Evolutionary conservation across 2,329 filamentous ascomycete species (phyloP).

Genomic region (Fusarium clavum): DNA sequence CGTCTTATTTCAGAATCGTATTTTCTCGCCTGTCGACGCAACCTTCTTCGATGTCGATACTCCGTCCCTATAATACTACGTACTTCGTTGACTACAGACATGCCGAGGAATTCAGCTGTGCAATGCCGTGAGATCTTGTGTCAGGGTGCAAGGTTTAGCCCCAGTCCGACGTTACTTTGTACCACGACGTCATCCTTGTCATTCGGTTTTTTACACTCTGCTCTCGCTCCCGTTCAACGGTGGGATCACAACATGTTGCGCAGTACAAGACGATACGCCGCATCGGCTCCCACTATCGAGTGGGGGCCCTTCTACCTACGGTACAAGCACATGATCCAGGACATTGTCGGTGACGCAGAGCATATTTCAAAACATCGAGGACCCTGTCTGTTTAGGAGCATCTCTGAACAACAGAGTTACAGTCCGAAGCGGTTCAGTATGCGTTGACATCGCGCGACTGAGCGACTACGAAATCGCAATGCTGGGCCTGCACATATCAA

Average conservation of each 20-base stretch:
- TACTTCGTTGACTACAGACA: constrained; percentile 26
- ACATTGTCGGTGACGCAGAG: constrained; percentile 27
- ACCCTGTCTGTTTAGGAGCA: constrained; percentile 14
- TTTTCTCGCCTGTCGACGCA: background rate
- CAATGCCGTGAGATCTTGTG: constrained; percentile 47
- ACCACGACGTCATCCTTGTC: constrained; percentile 29
- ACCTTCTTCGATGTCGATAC: background rate
- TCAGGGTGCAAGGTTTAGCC: constrained; percentile 40
- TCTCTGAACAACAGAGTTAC: background rate
- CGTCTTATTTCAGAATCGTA: background rate
- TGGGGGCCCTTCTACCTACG: constrained; percentile 16
- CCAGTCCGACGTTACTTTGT: constrained; percentile 34
- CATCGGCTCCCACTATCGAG: constrained; percentile 42
- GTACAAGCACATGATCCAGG: constrained; percentile 16
- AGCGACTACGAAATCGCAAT: background rate
- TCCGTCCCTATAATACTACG: background rate
- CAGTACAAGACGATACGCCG: constrained; percentile 42
- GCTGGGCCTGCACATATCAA: background rate
- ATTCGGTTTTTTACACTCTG: constrained; percentile 16
- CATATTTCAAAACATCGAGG: constrained; percentile 14
- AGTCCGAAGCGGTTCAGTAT: background rate
- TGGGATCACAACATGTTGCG: constrained; percentile 29
- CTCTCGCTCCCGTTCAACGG: constrained; percentile 23
- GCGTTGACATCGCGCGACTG: constrained; percentile 8
- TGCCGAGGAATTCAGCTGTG: constrained; percentile 39